phyloP scores from a whole-genome alignment of 2,329 filamentous ascomycete genomes.

The Akanthomyces uredinophilus region DNA sequence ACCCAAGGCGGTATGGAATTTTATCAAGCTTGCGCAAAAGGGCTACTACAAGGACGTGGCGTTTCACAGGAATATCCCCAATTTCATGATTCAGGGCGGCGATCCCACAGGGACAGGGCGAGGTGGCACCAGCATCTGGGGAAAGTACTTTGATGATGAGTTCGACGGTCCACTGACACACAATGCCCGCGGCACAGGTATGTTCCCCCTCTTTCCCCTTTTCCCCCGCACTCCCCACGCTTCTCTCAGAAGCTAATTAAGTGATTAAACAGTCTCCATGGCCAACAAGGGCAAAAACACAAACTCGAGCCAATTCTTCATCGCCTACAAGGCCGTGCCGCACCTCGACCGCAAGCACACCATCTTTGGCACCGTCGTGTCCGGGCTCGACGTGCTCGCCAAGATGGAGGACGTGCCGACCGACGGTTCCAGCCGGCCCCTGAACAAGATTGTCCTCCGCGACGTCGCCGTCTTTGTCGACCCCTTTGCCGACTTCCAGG shows the following conservation, averaged over 20 bases:
- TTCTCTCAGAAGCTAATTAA: not conserved
- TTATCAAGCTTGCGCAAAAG: slow-evolving; percentile 78
- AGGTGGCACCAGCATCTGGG: slow-evolving; percentile 89
- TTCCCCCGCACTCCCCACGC: not conserved
- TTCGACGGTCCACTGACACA: slow-evolving; percentile 87
- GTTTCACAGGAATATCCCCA: slow-evolving; percentile 91
- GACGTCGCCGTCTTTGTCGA: slow-evolving; percentile 86
- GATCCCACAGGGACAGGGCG: slow-evolving; percentile 89
- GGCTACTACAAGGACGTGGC: slow-evolving; percentile 81
- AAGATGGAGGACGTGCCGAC: slow-evolving; percentile 73
- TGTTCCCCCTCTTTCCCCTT: slow-evolving; percentile 40
- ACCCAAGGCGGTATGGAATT: slow-evolving; percentile 95
- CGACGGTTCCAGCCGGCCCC: slow-evolving; percentile 69
- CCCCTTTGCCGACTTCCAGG: slow-evolving; percentile 90
- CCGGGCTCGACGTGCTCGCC: slow-evolving; percentile 65
- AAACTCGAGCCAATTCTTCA: slow-evolving; percentile 92
- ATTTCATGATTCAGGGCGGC: slow-evolving; percentile 97
- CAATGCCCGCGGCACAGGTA: slow-evolving; percentile 62
- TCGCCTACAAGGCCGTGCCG: slow-evolving; percentile 76
- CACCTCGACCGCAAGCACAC: slow-evolving; percentile 95
- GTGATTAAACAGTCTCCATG: slow-evolving; percentile 57
- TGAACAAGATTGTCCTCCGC: slow-evolving; percentile 73
- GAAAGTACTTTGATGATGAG: slow-evolving; percentile 90
- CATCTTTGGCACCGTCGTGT: slow-evolving; percentile 85
- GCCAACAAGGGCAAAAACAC: slow-evolving; percentile 98